Base-by-base conservation (phyloP, 345 rosid species). In the Gossypium raimondii region DNA sequence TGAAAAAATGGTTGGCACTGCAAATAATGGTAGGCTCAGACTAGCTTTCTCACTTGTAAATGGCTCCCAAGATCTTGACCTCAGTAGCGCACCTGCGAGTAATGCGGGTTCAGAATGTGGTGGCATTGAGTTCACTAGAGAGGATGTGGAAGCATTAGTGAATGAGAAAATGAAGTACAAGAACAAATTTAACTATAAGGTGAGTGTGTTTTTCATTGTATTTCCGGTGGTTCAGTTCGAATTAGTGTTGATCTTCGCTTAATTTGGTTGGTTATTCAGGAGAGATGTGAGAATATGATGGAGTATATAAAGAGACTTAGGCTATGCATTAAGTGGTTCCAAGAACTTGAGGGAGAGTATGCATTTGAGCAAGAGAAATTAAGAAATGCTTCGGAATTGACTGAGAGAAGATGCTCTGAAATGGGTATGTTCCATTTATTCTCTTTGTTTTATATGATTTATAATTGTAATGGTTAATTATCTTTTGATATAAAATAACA, bases 321-420 rank as follows among this genome's bases (percentile, higher is more conserved):
- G 86, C 94, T 90, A 64, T 95, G 99, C 81, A 83, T 95, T 69
- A 95, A 83, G 83, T 95, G 99, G 99, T 91, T 93, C 82, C 99
- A 91, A 87, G 98, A 95, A 80, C 89, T 90, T 7, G 99, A 95
- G 83, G 86, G 87, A 58, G 88, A 83, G 77, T 93, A 90, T 53
- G 90, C 93, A 29, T 89, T 85, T 68, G 96, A 95, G 83, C 98
- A 87, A 75, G 96, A 91, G 81, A 90, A 85, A 78, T 80, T 95
- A 82, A 87, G 85, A 78, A 87, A 73, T 80, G 87, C 87, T 9
- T 78, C 91, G 88, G 91, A 89, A 76, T 70, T 82, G 77, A 81
- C 85, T 9, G 94, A 93, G 87, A 87, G 82, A 78, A 87, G 81
- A 84, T 92, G 93, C 55, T 84, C 82, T 79, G 99, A 95, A 80